A percentile compares a stretch with the other conserved stretches of the same genome.
Conservation (phyloP, 192 early-diverging fungal species). For the Mortierella hygrophila region DNA sequence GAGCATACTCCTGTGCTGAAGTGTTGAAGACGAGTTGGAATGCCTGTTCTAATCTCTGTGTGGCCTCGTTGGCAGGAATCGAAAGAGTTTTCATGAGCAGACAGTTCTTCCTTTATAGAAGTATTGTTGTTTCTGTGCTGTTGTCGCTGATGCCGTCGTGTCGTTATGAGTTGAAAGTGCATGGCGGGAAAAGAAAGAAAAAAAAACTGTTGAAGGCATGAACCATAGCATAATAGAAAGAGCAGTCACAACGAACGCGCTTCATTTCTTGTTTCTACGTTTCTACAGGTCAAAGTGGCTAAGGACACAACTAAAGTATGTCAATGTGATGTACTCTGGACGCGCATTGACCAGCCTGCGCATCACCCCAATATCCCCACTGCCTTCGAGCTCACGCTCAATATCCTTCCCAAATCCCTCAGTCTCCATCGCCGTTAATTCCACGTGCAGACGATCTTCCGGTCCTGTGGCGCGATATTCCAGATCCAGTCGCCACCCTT, state of each 20-base stretch:
- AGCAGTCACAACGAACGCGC: neutral
- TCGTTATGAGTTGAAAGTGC: no score
- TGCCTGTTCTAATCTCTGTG: slow-evolving; percentile 38
- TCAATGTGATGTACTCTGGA: slow-evolving; percentile 23
- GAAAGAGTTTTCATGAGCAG: slow-evolving; percentile 17
- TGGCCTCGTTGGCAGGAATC: slow-evolving; percentile 34
- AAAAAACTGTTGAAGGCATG: neutral
- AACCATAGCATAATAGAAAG: neutral
- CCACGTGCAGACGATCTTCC: slow-evolving; percentile 53
- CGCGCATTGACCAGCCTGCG: slow-evolving; percentile 32
- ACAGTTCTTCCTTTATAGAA: no score
- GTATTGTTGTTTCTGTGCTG: neutral
- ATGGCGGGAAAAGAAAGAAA: neutral
- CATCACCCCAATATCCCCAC: slow-evolving; percentile 50
- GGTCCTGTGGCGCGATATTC: slow-evolving; percentile 50
- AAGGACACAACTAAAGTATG: slow-evolving; percentile 34
- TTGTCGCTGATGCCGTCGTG: neutral
- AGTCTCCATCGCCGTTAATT: slow-evolving; percentile 66
- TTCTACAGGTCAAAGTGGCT: slow-evolving; percentile 29
- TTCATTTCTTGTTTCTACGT: neutral
- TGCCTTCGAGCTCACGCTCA: slow-evolving; percentile 44
- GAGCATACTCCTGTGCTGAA: slow-evolving; percentile 11
- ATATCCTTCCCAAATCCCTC: slow-evolving; percentile 59
- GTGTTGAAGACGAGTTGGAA: slow-evolving; percentile 45
- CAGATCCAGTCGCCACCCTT: slow-evolving; percentile 61